A percentile compares a stretch with the other conserved stretches of the same genome.
phyloP scores from a whole-genome alignment of 2,329 filamentous ascomycete species.

The Zymoseptoria passerinii region DNA sequence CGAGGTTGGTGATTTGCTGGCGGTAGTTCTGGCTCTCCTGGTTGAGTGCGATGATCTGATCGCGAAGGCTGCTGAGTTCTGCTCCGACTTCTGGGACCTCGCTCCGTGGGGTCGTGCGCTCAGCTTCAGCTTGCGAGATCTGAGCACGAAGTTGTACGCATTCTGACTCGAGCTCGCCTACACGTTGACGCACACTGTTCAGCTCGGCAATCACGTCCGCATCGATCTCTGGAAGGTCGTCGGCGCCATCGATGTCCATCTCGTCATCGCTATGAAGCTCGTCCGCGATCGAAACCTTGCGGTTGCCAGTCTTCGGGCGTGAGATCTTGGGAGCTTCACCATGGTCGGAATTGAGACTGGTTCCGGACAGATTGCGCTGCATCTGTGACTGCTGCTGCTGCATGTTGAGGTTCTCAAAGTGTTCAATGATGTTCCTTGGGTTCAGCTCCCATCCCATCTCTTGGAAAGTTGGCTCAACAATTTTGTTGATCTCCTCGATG shows the following conservation, averaged over 20 bases:
- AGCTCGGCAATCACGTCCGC: not conserved
- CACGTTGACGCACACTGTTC: not conserved
- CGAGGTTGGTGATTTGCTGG: not conserved
- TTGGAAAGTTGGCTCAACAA: slow-evolving; percentile 2
- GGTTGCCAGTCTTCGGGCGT: not conserved
- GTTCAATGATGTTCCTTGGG: slow-evolving; percentile 5
- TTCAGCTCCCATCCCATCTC: slow-evolving; percentile 6
- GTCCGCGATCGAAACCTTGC: not conserved
- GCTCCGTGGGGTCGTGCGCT: not conserved
- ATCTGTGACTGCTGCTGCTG: not conserved
- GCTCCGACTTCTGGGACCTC: not conserved
- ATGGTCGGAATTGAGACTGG: not conserved
- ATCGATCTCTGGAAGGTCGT: not conserved
- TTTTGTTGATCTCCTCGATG: slow-evolving; percentile 2
- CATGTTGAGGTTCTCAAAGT: not conserved
- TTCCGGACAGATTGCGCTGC: not conserved
- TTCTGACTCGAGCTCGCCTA: not conserved
- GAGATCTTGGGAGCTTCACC: not conserved
- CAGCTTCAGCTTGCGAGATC: not conserved
- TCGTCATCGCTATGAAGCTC: not conserved
- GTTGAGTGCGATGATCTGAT: not conserved
- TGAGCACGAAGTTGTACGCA: not conserved
- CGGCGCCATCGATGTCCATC: not conserved
- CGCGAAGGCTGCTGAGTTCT: not conserved
- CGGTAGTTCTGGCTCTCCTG: not conserved